Percentiles rank a stretch among this genome's conserved stretches.
Conservation (phyloP, 257 asterid species). For the Linaria vulgaris region DNA sequence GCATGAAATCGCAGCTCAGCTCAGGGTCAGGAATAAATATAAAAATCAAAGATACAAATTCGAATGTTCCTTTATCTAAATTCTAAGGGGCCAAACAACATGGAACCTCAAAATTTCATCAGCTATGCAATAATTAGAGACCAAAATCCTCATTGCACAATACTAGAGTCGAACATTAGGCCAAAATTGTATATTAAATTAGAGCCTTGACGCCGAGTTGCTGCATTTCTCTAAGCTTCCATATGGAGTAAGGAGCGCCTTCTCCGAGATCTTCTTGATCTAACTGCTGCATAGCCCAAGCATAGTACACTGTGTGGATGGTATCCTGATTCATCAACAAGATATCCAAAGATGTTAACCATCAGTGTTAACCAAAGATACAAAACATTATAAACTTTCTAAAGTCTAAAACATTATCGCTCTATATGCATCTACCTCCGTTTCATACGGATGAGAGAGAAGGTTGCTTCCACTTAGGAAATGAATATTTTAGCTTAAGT, state of each 20-base stretch:
- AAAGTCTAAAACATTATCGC: too few relatives aligned
- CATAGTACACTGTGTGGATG: constrained; percentile 82
- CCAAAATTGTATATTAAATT: constrained; percentile 46
- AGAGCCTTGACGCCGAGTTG: constrained; percentile 85
- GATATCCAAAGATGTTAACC: too few relatives aligned
- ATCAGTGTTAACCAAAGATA: background rate
- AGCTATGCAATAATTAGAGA: constrained; percentile 8
- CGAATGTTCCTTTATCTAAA: background rate
- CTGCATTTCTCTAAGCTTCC: constrained; percentile 97
- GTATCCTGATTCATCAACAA: constrained; percentile 59
- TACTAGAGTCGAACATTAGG: constrained; percentile 2
- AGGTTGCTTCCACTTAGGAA: too few relatives aligned
- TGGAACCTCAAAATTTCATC: constrained; percentile 23
- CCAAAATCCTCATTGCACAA: constrained; percentile 13
- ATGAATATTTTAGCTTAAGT: too few relatives aligned
- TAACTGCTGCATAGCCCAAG: constrained; percentile 97
- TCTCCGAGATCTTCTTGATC: constrained; percentile 76
- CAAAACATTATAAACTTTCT: background rate
- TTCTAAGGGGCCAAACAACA: constrained; percentile 1
- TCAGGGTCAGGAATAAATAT: constrained; percentile 3
- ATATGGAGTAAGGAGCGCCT: constrained; percentile 63
- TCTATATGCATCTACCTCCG: background rate
- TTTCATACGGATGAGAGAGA: too few relatives aligned
- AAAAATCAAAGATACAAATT: background rate
- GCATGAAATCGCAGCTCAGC: constrained; percentile 14